Evolutionary conservation across 139 green algal genomes (phyloP).

Genomic region (Micractinium conductrix): DNA sequence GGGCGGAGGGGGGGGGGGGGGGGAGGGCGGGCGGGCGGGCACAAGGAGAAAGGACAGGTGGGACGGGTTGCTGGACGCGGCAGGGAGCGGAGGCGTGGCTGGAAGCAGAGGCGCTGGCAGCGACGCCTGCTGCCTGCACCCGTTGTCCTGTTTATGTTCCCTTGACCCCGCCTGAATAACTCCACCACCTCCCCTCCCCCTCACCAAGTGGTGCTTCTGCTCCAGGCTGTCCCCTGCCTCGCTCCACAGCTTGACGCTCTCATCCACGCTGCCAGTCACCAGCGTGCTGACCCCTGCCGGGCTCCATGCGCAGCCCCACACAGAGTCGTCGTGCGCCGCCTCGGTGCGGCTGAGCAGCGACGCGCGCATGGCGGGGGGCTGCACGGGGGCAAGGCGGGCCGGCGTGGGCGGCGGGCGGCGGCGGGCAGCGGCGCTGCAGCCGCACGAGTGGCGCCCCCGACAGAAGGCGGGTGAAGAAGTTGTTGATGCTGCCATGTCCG

Average conservation of each 20-base stretch:
- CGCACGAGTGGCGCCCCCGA: no score
- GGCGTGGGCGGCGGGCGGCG: no score
- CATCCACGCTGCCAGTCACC: conserved; percentile 86
- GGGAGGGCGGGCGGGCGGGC: background rate
- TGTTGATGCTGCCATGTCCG: no score
- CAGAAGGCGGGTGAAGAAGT: no score
- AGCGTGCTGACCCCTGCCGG: conserved; percentile 55
- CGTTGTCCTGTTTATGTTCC: no score
- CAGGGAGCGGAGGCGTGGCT: background rate
- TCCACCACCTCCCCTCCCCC: background rate
- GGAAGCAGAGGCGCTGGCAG: background rate
- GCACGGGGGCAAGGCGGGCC: no score
- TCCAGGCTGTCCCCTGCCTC: conserved; percentile 44
- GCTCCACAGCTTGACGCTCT: conserved; percentile 83
- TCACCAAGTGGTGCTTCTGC: conserved; percentile 47
- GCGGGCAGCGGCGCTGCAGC: no score
- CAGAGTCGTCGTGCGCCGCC: conserved; percentile 81
- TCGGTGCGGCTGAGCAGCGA: conserved; percentile 60
- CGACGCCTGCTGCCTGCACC: background rate
- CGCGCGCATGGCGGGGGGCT: conserved; percentile 52
- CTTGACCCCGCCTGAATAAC: background rate
- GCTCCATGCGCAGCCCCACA: conserved; percentile 83
- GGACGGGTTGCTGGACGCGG: no score
- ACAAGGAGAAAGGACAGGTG: background rate
- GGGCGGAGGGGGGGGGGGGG: background rate